These are phyloP conservation scores for Verticillium albo-atrum DNA, from an alignment of 2,329 filamentous ascomycete genomes.

Conservation along the genomic window DNA sequence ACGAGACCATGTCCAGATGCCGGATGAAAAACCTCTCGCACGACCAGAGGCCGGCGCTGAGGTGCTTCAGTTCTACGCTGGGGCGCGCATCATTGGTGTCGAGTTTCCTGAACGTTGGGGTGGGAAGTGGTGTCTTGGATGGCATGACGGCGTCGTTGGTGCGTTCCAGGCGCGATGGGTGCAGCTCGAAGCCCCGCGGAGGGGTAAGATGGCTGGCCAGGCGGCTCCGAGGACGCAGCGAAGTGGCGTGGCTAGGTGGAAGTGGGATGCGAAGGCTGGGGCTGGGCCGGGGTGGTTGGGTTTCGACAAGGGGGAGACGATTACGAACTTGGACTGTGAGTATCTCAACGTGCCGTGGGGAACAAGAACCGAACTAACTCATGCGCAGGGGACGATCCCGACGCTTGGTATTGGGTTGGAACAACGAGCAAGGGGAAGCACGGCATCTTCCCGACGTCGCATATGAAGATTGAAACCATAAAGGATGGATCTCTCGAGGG, in stretches of 20 bases:
- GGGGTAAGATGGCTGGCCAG: neutral
- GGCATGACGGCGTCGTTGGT: slow-evolving; percentile 24
- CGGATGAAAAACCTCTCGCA: slow-evolving; percentile 24
- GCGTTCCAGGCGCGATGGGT: slow-evolving; percentile 22
- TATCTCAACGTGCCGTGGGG: neutral
- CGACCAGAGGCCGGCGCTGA: slow-evolving; percentile 26
- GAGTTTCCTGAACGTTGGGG: slow-evolving; percentile 28
- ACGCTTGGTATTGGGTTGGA: slow-evolving; percentile 39
- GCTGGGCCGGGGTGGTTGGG: slow-evolving; percentile 15
- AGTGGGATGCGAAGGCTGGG: slow-evolving; percentile 30
- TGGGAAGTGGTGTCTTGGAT: slow-evolving; percentile 28
- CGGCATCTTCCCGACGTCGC: slow-evolving; percentile 34
- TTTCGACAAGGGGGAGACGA: slow-evolving; percentile 43
- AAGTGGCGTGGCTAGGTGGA: slow-evolving; percentile 31
- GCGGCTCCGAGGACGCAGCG: slow-evolving; percentile 33
- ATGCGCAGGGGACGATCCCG: slow-evolving; percentile 33
- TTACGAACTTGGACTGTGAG: slow-evolving; percentile 38
- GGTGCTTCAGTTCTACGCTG: slow-evolving; percentile 30
- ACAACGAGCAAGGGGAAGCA: slow-evolving; percentile 30
- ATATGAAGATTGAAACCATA: slow-evolving; percentile 22
- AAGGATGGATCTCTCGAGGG: slow-evolving; percentile 7
- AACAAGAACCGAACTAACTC: neutral
- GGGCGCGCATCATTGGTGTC: slow-evolving; percentile 24
- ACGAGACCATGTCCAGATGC: slow-evolving; percentile 28
- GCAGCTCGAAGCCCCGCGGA: slow-evolving; percentile 18